Percentiles rank a stretch among this genome's conserved stretches.
Evolutionary conservation across 179 eudicot genomes (phyloP).

Genomic region (Camellia oleifera): DNA sequence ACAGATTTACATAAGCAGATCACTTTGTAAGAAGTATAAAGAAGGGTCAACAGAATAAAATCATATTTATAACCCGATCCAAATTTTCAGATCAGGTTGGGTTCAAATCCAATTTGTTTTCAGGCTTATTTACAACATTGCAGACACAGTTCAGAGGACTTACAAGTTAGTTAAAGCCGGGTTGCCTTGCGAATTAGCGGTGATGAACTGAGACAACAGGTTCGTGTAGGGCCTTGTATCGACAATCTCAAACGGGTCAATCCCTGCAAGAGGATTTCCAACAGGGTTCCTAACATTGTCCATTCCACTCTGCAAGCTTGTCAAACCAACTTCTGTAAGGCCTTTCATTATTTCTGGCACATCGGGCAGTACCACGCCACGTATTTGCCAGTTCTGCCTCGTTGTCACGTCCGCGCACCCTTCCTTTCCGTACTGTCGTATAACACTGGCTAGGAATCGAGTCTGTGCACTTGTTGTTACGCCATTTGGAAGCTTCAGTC

Average conservation of each 20-base stretch:
- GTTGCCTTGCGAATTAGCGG: slow-evolving; percentile 79
- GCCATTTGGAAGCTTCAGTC: slow-evolving; percentile 94
- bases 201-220: slow-evolving; percentile 74
- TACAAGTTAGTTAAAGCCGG: slow-evolving; percentile 72
- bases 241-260: slow-evolving; percentile 86
- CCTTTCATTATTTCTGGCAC: slow-evolving; percentile 88
- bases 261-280: slow-evolving; percentile 91
- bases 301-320: slow-evolving; percentile 97
- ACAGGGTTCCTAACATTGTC: slow-evolving; percentile 98
- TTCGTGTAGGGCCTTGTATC: slow-evolving; percentile 82
- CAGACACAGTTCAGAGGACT: slow-evolving; percentile 18
- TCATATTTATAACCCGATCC: too few species aligned
- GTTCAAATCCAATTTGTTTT: too few species aligned
- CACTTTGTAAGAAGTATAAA: too few species aligned
- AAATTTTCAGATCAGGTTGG: too few species aligned
- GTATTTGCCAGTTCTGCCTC: slow-evolving; percentile 96
- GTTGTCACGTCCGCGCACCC: slow-evolving; percentile 97
- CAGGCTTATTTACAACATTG: neutral
- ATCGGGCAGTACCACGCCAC: slow-evolving; percentile 86
- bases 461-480: slow-evolving; percentile 91
- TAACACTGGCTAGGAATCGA: slow-evolving; percentile 81
- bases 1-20: too few species aligned
- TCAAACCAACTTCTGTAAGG: slow-evolving; percentile 69
- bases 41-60: too few species aligned
- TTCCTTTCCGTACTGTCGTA: slow-evolving; percentile 76